Evolutionary conservation across 768 basidiomycete genomes (phyloP).

Genomic region (Lyophyllum atratum): DNA sequence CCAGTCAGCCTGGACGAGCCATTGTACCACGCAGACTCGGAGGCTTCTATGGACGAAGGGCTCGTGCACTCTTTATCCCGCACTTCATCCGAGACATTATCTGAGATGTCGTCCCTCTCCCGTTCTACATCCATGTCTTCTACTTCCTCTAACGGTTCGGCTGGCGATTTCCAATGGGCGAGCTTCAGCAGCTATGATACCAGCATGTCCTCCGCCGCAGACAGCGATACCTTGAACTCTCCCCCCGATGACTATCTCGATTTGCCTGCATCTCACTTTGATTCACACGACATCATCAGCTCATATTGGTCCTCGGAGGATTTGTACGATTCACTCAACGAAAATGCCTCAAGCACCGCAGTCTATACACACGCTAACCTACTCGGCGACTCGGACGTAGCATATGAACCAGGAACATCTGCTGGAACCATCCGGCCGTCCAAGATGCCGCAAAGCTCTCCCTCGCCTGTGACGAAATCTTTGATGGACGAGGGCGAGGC

Average conservation of each 20-base stretch:
- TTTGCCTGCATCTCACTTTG: conserved; percentile 19
- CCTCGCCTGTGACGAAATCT: background rate
- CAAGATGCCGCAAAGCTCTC: conserved; percentile 3
- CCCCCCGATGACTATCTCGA: conserved; percentile 25
- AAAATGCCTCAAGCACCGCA: background rate
- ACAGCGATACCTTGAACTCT: conserved; percentile 27
- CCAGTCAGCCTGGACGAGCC: conserved; percentile 10
- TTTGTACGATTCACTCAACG: conserved; percentile 15
- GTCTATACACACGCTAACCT: conserved; percentile 15
- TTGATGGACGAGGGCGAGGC: conserved; percentile 16
- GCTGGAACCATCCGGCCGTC: conserved; percentile 43
- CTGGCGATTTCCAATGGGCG: conserved; percentile 17
- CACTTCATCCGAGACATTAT: conserved; percentile 29
- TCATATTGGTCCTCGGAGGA: conserved; percentile 21
- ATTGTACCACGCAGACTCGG: conserved; percentile 17
- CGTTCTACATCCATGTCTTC: conserved; percentile 43
- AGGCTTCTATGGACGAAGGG: conserved; percentile 16
- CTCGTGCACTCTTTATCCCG: conserved; percentile 20
- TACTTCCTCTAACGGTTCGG: conserved; percentile 33
- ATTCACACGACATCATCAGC: conserved; percentile 20
- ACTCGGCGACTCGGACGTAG: conserved; percentile 20
- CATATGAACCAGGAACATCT: conserved; percentile 46
- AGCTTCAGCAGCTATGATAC: conserved; percentile 13
- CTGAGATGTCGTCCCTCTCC: conserved; percentile 39
- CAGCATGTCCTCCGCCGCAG: conserved; percentile 24